Conservation (phyloP, 176 grass and related monocot genomes). For the Paspalum vaginatum region DNA sequence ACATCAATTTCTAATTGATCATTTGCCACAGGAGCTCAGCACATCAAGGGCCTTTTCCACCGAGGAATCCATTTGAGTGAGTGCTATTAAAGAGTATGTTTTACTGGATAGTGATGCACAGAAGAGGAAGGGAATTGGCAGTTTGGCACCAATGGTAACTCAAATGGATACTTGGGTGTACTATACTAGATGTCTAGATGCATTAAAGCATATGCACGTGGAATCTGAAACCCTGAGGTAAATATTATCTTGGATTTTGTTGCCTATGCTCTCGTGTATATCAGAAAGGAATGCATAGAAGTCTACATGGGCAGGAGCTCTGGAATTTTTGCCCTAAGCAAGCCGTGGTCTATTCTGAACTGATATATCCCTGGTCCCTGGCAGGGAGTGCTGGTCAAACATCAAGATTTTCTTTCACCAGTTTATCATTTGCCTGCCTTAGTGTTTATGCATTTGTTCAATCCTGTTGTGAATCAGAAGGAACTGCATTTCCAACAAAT, state of each 20-base stretch:
- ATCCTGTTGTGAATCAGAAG: conserved; percentile 7
- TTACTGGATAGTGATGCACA: conserved; percentile 13
- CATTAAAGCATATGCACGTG: neutral
- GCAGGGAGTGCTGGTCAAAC: conserved; percentile 16
- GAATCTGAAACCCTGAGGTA: conserved; percentile 25
- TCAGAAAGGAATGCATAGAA: conserved; percentile 36
- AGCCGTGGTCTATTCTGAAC: neutral
- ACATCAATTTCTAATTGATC: conserved; percentile 17
- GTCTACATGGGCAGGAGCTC: conserved; percentile 5
- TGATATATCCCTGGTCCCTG: conserved; percentile 26
- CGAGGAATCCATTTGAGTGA: conserved; percentile 92
- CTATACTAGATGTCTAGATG: conserved; percentile 38
- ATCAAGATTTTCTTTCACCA: conserved; percentile 6
- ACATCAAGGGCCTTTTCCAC: conserved; percentile 60
- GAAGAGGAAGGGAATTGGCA: conserved; percentile 13
- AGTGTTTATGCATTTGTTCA: conserved; percentile 12
- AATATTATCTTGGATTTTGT: conserved; percentile 40
- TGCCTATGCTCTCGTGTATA: conserved; percentile 18
- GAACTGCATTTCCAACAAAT: neutral
- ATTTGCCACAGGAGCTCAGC: conserved; percentile 59
- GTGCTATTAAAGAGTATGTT: conserved; percentile 14
- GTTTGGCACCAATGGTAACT: neutral
- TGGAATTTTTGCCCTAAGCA: conserved; percentile 17
- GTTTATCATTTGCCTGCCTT: neutral
- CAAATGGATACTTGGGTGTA: conserved; percentile 28